phyloP scores from a whole-genome alignment of 2,329 filamentous ascomycete species.

The Emericellopsis atlantica region DNA sequence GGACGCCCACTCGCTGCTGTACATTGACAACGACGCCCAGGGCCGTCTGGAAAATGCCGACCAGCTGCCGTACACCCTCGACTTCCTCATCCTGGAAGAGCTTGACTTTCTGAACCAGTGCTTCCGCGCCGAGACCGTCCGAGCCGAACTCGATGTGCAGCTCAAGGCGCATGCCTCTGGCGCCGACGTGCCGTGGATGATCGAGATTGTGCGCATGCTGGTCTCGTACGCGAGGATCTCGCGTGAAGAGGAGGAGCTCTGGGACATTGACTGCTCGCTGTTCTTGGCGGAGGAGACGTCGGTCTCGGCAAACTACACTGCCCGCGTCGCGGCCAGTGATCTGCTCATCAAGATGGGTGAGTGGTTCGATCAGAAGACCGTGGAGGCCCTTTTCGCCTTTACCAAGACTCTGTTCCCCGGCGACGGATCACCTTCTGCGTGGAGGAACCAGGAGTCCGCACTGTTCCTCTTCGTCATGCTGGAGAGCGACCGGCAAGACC shows the following conservation, averaged over 20 bases:
- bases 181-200: conserved; percentile 64
- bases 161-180: conserved; percentile 48
- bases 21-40: conserved; percentile 75
- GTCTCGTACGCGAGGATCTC: conserved; percentile 83
- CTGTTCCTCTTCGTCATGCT: conserved; percentile 80
- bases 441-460: conserved; percentile 63
- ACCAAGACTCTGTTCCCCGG: conserved; percentile 60
- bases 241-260: conserved; percentile 83
- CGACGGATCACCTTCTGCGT: conserved; percentile 23
- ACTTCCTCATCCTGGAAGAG: conserved; percentile 88
- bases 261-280: conserved; percentile 93
- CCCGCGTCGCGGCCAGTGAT: conserved; percentile 84
- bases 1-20: conserved; percentile 65
- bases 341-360: conserved; percentile 86
- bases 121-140: conserved; percentile 76
- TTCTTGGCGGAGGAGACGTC: conserved; percentile 93
- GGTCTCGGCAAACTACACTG: conserved; percentile 91
- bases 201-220: conserved; percentile 76
- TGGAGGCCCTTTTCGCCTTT: conserved; percentile 69
- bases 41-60: conserved; percentile 83
- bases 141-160: conserved; percentile 76
- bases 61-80: conserved; percentile 83
- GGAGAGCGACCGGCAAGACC: conserved; percentile 70
- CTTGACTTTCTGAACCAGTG: conserved; percentile 90
- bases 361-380: conserved; percentile 65